Base-by-base conservation (phyloP, 352 stramenopile genomes). In the Thalassiosira hispida region DNA sequence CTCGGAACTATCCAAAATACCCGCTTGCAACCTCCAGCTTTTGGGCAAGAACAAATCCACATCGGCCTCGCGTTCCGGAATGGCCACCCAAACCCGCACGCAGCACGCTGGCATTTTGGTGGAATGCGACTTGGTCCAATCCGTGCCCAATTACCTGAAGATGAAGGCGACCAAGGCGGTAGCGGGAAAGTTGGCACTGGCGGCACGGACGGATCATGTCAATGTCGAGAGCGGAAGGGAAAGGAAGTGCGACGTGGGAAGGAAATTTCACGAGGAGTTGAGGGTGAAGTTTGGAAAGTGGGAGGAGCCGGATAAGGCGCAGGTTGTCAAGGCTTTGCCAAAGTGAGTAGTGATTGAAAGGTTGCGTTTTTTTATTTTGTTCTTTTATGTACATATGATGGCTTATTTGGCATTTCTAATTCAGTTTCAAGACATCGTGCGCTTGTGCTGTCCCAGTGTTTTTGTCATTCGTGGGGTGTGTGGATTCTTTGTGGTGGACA, bases 251-350 rank as follows among this genome's bases (percentile, higher is more conserved):
- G 53, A 71, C 2, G 49, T 95, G 46, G 97, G 97, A 29, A 77
- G 90, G 16, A 88, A 91, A 49, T 98, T 98, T 73, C 90, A 93
- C 25, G 86, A 90, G 3, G 94, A 98, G 29, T 91, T 99, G n/a
- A 72, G 96, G 29, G 83, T 87, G 0, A 98, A 99, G 81, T 97
- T 99, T 84, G 91, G 95, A 63, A 98, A 99, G 73, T 98, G 94
- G 94, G 94, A 99, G 74, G 96, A 99, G 73, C 96, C 97, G 1
- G 95, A 98, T 55, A 98, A 98, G 75, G 96, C 95, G 33, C 98
- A 98, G 77, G 97, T 94, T 2, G 96, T 98, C 77, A 99, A 99
- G 83, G 95, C 97, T 8, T 88, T 99, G 64, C 97, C 97, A 73
- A 94, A 92, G 85, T 92, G 80, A 92, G 86, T 91, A 44, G 44